Evolutionary conservation across 306 rosid genomes (phyloP).

Genomic region (Trifolium pratense): DNA sequence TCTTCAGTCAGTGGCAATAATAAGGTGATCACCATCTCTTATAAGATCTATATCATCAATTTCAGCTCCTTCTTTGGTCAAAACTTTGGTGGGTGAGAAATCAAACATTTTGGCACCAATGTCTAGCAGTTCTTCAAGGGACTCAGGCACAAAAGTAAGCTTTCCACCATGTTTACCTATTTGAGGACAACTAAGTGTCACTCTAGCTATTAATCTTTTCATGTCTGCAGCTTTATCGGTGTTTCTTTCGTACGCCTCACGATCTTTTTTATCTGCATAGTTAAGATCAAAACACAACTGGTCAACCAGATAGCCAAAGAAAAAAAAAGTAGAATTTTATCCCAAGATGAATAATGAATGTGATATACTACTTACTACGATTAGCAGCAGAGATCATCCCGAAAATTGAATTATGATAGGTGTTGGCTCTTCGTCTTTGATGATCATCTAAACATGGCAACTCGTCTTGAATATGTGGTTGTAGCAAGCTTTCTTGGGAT

Average conservation of each 20-base stretch:
- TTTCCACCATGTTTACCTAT: slow-evolving; percentile 53
- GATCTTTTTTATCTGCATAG: slow-evolving; percentile 48
- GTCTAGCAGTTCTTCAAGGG: slow-evolving; percentile 58
- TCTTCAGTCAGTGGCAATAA: slow-evolving; percentile 41
- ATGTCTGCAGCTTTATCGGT: neutral
- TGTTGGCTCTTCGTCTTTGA: slow-evolving; percentile 45
- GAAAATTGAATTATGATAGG: slow-evolving; percentile 61
- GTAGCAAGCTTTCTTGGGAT: slow-evolving; percentile 34
- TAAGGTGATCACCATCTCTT: slow-evolving; percentile 71
- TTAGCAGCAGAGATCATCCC: slow-evolving; percentile 63
- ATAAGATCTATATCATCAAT: slow-evolving; percentile 62
- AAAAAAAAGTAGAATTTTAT: neutral
- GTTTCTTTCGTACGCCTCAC: slow-evolving; percentile 23
- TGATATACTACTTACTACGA: slow-evolving; percentile 41
- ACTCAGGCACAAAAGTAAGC: slow-evolving; percentile 60
- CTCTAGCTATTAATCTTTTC: slow-evolving; percentile 48
- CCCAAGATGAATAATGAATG: slow-evolving; percentile 5
- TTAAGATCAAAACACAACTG: slow-evolving; percentile 10
- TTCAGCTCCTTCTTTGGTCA: slow-evolving; percentile 64
- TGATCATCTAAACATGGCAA: slow-evolving; percentile 25
- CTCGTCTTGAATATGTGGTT: slow-evolving; percentile 40
- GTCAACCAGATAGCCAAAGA: neutral
- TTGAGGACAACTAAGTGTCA: slow-evolving; percentile 61
- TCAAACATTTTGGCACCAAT: slow-evolving; percentile 64
- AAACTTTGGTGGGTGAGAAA: slow-evolving; percentile 51